phyloP scores from a whole-genome alignment of 2,329 filamentous ascomycete species.

The Colletotrichum cordylinicola region DNA sequence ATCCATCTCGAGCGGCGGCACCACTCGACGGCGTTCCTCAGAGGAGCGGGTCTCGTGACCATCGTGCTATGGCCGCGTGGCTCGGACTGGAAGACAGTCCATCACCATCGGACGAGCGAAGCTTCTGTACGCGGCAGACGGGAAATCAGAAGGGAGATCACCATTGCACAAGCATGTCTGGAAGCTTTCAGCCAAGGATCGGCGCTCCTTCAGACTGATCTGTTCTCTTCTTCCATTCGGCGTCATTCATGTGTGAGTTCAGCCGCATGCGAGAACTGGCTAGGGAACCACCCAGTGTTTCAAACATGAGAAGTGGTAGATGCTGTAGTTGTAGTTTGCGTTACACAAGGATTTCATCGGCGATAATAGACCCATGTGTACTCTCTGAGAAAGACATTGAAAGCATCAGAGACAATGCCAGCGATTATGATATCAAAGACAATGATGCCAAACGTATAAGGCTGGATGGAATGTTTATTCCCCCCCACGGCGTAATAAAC shows the following conservation, averaged over 20 bases:
- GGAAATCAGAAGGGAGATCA: neutral
- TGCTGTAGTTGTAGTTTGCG: neutral
- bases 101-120: constrained; percentile 10
- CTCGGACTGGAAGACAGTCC: neutral
- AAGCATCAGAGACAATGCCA: neutral
- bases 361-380: neutral
- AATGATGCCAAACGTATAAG: neutral
- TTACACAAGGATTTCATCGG: neutral
- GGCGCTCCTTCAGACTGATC: neutral
- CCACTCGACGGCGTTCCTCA: neutral
- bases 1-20: neutral
- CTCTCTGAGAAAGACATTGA: neutral
- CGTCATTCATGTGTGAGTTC: neutral
- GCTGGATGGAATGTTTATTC: constrained; percentile 3
- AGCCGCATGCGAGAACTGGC: neutral
- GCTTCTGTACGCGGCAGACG: neutral
- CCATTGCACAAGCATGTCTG: neutral
- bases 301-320: neutral
- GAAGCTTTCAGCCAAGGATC: neutral
- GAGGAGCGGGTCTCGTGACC: neutral
- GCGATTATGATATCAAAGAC: neutral
- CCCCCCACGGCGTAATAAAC: neutral
- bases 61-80: neutral
- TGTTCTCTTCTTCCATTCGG: neutral
- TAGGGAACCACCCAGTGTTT: neutral